phyloP scores from a whole-genome alignment of 2,329 filamentous ascomycete genomes.

The Microsporum audouinii region DNA sequence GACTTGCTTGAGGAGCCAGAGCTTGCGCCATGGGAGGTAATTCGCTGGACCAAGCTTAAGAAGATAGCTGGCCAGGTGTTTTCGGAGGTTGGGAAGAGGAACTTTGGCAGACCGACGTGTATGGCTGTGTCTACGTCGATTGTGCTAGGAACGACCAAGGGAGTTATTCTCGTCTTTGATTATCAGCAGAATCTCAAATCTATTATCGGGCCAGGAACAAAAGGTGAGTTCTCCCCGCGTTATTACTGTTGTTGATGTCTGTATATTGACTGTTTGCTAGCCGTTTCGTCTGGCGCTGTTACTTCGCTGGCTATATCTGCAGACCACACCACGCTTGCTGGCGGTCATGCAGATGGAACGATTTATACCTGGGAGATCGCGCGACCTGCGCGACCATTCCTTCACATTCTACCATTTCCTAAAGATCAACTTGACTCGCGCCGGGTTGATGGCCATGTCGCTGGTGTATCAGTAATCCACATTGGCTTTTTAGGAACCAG shows the following conservation, averaged over 20 bases:
- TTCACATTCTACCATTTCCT: conserved; percentile 71
- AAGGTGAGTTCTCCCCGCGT: conserved; percentile 46
- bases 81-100: conserved; percentile 81
- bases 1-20: conserved; percentile 60
- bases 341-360: conserved; percentile 75
- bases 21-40: conserved; percentile 87
- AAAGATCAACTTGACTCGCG: conserved; percentile 52
- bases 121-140: conserved; percentile 79
- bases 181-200: conserved; percentile 91
- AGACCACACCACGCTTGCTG: conserved; percentile 83
- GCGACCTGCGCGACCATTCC: conserved; percentile 71
- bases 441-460: conserved; percentile 69
- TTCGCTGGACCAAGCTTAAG: conserved; percentile 86
- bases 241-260: neutral
- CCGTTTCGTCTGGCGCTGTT: conserved; percentile 78
- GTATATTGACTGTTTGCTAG: conserved; percentile 34
- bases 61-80: conserved; percentile 85
- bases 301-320: conserved; percentile 83
- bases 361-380: conserved; percentile 97
- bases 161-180: conserved; percentile 90
- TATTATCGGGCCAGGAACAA: conserved; percentile 86
- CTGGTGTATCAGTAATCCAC: conserved; percentile 68
- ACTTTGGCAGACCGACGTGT: conserved; percentile 84
- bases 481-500: conserved; percentile 90
- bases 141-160: conserved; percentile 84